Percentiles rank a stretch among this genome's conserved stretches.
Evolutionary conservation across 1,284 basidiomycete species (phyloP).

Genomic region (Trichosporon sp.): DNA sequence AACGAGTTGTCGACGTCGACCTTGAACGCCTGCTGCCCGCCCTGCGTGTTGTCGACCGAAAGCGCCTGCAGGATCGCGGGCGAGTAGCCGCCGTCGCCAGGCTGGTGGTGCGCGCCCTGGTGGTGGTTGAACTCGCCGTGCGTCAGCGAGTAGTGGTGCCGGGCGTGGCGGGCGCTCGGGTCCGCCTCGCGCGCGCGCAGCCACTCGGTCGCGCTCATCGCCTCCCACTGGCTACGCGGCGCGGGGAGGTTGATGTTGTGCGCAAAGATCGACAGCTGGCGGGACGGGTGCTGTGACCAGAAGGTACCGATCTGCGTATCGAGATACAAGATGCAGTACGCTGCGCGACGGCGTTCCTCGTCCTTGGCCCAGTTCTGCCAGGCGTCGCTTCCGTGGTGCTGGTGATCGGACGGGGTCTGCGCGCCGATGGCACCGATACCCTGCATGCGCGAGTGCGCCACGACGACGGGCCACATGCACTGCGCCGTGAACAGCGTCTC

Average conservation of each 20-base stretch:
- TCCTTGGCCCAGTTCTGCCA: conserved; percentile 52
- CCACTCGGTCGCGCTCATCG: conserved; percentile 43
- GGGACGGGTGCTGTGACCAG: conserved; percentile 49
- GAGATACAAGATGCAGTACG: conserved; percentile 46
- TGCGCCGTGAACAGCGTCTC: conserved; percentile 49
- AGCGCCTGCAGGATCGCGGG: conserved; percentile 40
- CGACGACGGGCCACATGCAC: conserved; percentile 51
- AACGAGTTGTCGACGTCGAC: conserved; percentile 42
- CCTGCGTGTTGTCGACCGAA: conserved; percentile 29
- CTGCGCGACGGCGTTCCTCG: conserved; percentile 48
- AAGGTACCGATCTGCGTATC: conserved; percentile 51
- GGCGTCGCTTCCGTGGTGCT: conserved; percentile 37
- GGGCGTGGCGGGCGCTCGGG: not conserved
- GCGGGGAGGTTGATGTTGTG: conserved; percentile 47
- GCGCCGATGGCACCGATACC: conserved; percentile 43
- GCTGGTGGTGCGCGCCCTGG: conserved; percentile 16
- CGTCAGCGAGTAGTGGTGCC: conserved; percentile 15
- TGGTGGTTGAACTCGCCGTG: conserved; percentile 44
- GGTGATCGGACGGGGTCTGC: conserved; percentile 22
- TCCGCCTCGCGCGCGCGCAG: conserved; percentile 28
- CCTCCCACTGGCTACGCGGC: conserved; percentile 45
- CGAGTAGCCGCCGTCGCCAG: conserved; percentile 42
- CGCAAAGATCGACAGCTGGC: conserved; percentile 51
- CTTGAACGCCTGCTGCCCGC: conserved; percentile 32
- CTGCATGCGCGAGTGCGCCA: conserved; percentile 48